Base-by-base conservation (phyloP, 2,329 filamentous ascomycete genomes). In the Lecanicillium sp. region DNA sequence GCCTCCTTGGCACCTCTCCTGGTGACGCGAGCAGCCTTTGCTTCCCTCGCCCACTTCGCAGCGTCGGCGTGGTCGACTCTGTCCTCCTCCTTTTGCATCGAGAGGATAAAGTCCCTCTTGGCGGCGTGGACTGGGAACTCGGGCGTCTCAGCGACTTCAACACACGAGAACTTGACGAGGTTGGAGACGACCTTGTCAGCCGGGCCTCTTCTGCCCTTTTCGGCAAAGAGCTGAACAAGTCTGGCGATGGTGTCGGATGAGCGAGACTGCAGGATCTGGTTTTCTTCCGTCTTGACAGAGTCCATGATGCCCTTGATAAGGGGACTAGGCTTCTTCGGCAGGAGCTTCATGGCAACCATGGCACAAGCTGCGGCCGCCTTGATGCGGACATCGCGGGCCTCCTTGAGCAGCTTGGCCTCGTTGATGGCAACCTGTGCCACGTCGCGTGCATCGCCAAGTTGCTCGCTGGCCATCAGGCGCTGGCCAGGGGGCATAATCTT, bases 301-400 rank as follows among this genome's bases (percentile, higher is more conserved):
- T 98, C 93, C 93, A 98, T 98, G 67, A 98, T 87, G 2, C 84
- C 88, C 68, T 95, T 96, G 69, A 98, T 98, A 11, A 95, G 81
- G 15, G 84, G 80, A 52, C 88, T 90, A 9, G 91, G 90, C 63
- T 95, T 97, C 78, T 95, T 97, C 0, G 94, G 91, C 9, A 96
- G 77, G 24, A 86, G 77, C 50, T 83, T 81, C 69, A 97, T 83
- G n/a, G 90, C 86, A 41, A 98, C 86, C 49, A 97, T 70, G 10
- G 90, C 90, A 54, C 87, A 89, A 10, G 91, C 89, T 17, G 90
- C 87, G 6, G 88, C 86, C 14, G 93, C 88, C 62, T 83, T 84
- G 63, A 98, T 86, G 30, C 93, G 86, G 44, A 90, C 73, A 65
- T 98, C 93, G 36, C 90, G 83, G 47, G 84, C 79, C 26, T 86